Evolutionary conservation across 768 basidiomycete species (phyloP).

Genomic region (Naematelia aurantialba): DNA sequence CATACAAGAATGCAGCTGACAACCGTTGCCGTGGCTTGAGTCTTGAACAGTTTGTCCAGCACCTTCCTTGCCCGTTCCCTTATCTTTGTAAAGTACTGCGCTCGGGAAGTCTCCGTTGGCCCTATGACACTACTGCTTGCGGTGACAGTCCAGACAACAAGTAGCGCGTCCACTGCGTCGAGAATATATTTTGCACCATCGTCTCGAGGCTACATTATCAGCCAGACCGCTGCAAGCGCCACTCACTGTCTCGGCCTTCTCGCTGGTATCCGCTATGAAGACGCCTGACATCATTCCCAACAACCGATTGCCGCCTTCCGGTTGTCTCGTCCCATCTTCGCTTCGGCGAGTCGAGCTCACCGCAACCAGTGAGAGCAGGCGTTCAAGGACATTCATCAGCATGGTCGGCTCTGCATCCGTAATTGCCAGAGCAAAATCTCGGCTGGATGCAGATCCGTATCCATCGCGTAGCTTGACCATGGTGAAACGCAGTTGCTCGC

Average conservation of each 20-base stretch:
- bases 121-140: neutral
- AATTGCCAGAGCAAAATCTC: slow-evolving; percentile 6
- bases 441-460: slow-evolving; percentile 34
- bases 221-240: neutral
- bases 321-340: slow-evolving; percentile 20
- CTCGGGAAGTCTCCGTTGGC: slow-evolving; percentile 12
- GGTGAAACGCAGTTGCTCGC: slow-evolving; percentile 62
- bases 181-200: slow-evolving; percentile 63
- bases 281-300: slow-evolving; percentile 89
- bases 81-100: slow-evolving; percentile 63
- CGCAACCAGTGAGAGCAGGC: slow-evolving; percentile 60
- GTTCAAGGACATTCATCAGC: slow-evolving; percentile 78
- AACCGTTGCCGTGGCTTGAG: slow-evolving; percentile 73
- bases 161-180: slow-evolving; percentile 74
- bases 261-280: slow-evolving; percentile 65
- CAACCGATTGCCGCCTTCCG: slow-evolving; percentile 59
- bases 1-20: slow-evolving; percentile 81
- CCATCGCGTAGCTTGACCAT: slow-evolving; percentile 51
- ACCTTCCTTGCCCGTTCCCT: slow-evolving; percentile 69
- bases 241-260: slow-evolving; percentile 19
- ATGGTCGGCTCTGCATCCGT: slow-evolving; percentile 59
- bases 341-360: slow-evolving; percentile 52
- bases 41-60: slow-evolving; percentile 79
- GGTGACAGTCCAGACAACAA: slow-evolving; percentile 63
- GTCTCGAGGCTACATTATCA: slow-evolving; percentile 60